Evolutionary conservation across 257 asterid genomes (phyloP), one percentile per base, ranked within the genome.

Genomic region (Gentiana dahurica): DNA sequence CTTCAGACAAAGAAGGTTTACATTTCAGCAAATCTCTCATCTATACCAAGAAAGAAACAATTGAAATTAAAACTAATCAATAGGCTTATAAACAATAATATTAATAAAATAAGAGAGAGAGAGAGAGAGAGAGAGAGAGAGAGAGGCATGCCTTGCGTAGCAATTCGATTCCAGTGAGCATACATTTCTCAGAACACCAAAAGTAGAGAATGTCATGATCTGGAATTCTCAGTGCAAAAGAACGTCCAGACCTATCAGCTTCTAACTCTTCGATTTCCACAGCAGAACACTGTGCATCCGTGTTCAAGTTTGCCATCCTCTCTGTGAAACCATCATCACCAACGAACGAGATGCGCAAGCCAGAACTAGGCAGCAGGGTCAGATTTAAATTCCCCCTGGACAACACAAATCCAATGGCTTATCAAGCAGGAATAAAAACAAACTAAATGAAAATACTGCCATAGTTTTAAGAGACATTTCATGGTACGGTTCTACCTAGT

Each of bases 241-340:
- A 92, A 61, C 95, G 83, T 39, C 95, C 97, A 66, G 95, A 88
- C 54, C 64, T 65, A 75, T 92, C 99, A 6, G 83, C 80, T 37
- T 74, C 59, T 51, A 92, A 80, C 63, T 71, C 89, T 67, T 75
- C 77, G 43, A 92, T 79, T 66, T 79, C 84, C 36, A 81, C 54
- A 9, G 64, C 70, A 41, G 75, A 68, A 69, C 68, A 63, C 33
- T 74, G 70, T 56, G 70, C 58, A 56, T 69, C 78, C 5, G 73
- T 47, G 61, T 80, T 70, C 67, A 78, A 63, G 48, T 93, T 83
- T 52, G 77, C 70, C 57, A 91, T 71, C 63, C 80, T 85, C 79
- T 83, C 95, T 59, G 73, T 68, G 13, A 76, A 76, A 34, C 95
- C 91, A 69, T 88, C 94, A 61, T 92, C 97, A 49, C 99, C 97